These are phyloP conservation scores for Hygrophorus pudorinus DNA, from an alignment of 768 basidiomycete genomes.

Conservation along the genomic window DNA sequence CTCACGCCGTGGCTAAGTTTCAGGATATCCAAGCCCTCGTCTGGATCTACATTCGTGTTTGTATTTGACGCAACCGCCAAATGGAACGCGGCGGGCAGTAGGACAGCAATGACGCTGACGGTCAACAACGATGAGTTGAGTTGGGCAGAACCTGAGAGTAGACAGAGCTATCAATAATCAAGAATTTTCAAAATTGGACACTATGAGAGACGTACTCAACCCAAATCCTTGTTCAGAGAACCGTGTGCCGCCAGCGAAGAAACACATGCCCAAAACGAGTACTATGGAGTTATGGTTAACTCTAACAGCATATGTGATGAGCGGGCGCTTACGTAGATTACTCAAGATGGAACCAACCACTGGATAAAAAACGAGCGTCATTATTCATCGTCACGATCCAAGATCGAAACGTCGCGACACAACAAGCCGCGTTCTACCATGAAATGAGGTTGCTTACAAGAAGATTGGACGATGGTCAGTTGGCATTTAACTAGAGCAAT, in stretches of 20 bases:
- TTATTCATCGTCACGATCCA: not conserved
- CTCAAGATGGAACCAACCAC: conserved; percentile 84
- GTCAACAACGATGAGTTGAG: conserved; percentile 68
- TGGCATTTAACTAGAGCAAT: conserved; percentile 45
- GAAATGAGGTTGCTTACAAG: conserved; percentile 40
- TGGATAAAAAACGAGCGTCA: conserved; percentile 19
- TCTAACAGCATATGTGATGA: not conserved
- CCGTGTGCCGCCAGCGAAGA: conserved; percentile 73
- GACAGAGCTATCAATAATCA: not conserved
- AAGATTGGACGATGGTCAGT: conserved; percentile 69
- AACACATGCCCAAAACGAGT: conserved; percentile 83
- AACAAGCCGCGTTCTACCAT: too few relatives aligned
- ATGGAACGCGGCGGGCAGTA: conserved; percentile 76
- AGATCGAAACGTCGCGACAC: too few relatives aligned
- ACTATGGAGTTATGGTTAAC: conserved; percentile 29
- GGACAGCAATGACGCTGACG: conserved; percentile 69
- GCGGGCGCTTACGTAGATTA: conserved; percentile 54
- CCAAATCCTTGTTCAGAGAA: conserved; percentile 78
- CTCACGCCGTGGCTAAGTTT: conserved; percentile 67
- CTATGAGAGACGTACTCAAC: conserved; percentile 42
- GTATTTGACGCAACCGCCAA: conserved; percentile 31
- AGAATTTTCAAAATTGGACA: conserved; percentile 6
- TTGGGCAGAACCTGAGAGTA: conserved; percentile 42
- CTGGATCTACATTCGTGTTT: conserved; percentile 10
- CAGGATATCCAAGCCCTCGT: conserved; percentile 40